Evolutionary conservation across 2,329 filamentous ascomycete genomes (phyloP).

Genomic region (Diaporthe vexans): DNA sequence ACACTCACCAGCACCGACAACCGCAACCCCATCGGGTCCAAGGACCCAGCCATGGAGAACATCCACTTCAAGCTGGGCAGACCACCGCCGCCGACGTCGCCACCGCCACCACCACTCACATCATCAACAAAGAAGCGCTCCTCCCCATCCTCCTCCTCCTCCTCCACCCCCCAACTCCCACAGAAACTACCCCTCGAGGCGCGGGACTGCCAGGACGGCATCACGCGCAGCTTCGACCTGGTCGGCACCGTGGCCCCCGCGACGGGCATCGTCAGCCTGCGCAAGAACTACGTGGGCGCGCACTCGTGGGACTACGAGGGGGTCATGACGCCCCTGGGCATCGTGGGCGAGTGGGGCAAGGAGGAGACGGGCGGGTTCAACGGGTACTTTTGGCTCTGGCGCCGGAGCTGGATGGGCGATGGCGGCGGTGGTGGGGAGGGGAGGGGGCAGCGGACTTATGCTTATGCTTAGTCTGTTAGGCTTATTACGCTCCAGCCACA

Average conservation of each 20-base stretch:
- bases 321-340: constrained; percentile 44
- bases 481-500: no score
- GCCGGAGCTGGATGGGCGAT: constrained; percentile 41
- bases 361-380: constrained; percentile 37
- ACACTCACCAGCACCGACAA: constrained; percentile 36
- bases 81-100: background rate
- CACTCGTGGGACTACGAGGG: constrained; percentile 43
- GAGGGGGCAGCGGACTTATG: constrained; percentile 32
- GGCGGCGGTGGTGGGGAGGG: constrained; percentile 1
- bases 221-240: constrained; percentile 41
- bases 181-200: constrained; percentile 40
- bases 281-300: constrained; percentile 39
- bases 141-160: background rate
- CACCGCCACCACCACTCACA: background rate
- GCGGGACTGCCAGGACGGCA: constrained; percentile 37
- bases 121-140: background rate
- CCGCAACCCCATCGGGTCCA: constrained; percentile 30
- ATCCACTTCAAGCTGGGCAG: constrained; percentile 40
- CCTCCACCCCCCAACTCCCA: background rate
- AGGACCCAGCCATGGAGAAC: constrained; percentile 42
- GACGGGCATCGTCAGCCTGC: constrained; percentile 40
- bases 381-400: constrained; percentile 43
- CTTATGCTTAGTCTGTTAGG: constrained; percentile 25
- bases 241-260: constrained; percentile 33
- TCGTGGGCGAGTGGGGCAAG: constrained; percentile 50